Conservation (phyloP, 768 basidiomycete species). For the Lyophyllum shimeji region DNA sequence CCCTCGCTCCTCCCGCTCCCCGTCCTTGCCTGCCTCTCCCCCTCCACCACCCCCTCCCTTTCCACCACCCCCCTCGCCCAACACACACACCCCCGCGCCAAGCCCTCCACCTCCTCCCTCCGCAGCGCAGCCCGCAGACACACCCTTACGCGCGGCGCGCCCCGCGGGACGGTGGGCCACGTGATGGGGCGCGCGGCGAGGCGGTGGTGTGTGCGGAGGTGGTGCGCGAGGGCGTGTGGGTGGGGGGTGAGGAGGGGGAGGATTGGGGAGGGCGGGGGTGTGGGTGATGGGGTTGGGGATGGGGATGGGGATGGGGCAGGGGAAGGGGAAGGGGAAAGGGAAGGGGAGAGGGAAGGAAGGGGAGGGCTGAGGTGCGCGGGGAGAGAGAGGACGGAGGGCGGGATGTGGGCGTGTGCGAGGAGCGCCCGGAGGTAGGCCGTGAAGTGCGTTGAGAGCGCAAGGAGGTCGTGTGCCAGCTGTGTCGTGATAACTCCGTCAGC, state of each 20-base stretch:
- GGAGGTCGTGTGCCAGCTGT: slow-evolving; percentile 38
- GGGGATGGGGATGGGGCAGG: slow-evolving; percentile 27
- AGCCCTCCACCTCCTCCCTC: slow-evolving; percentile 53
- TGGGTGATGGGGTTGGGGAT: slow-evolving; percentile 37
- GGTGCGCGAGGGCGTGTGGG: slow-evolving; percentile 73
- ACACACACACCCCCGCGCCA: slow-evolving; percentile 49
- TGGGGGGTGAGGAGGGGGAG: slow-evolving; percentile 19
- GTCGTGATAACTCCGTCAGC: neutral
- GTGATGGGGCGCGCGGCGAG: slow-evolving; percentile 77
- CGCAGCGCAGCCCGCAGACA: slow-evolving; percentile 85
- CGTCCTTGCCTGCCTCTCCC: neutral
- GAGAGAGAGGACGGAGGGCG: slow-evolving; percentile 35
- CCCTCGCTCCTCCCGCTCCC: neutral
- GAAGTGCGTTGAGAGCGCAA: slow-evolving; percentile 45
- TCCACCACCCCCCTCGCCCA: slow-evolving; percentile 45
- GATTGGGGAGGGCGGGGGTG: slow-evolving; percentile 19
- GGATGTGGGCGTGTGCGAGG: slow-evolving; percentile 26
- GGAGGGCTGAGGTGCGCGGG: slow-evolving; percentile 27
- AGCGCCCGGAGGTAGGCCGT: slow-evolving; percentile 30
- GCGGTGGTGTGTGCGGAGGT: slow-evolving; percentile 47
- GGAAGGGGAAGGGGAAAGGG: too few species aligned
- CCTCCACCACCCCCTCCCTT: slow-evolving; percentile 10
- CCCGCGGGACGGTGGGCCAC: slow-evolving; percentile 89
- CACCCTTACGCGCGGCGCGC: slow-evolving; percentile 81
- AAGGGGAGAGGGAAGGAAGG: too few species aligned